Evolutionary conservation across 2,329 filamentous ascomycete species (phyloP).

Genomic region (Exophiala spinifera): DNA sequence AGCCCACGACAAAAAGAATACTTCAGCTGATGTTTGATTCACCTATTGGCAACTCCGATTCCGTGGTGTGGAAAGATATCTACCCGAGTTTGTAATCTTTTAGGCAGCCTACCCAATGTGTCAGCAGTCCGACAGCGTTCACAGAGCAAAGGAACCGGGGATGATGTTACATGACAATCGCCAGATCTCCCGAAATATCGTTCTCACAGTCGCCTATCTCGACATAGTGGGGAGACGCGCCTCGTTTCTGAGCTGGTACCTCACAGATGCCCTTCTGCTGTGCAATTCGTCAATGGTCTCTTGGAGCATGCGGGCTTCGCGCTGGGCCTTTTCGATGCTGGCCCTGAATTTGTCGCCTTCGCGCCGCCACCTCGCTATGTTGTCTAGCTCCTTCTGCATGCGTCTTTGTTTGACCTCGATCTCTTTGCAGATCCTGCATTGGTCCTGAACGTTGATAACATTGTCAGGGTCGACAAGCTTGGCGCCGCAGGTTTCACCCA

Average conservation of each 20-base stretch:
- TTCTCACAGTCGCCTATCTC: not conserved
- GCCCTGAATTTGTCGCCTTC: constrained; percentile 24
- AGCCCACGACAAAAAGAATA: no score
- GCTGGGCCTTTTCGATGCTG: constrained; percentile 24
- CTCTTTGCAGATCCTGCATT: constrained; percentile 27
- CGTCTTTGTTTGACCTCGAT: constrained; percentile 23
- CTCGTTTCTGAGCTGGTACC: not conserved
- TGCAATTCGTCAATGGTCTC: constrained; percentile 22
- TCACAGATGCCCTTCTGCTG: constrained; percentile 11
- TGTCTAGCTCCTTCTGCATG: constrained; percentile 20
- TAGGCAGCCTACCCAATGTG: no score
- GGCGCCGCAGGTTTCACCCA: constrained; percentile 28
- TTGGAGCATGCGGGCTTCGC: constrained; percentile 15
- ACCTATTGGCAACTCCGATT: no score
- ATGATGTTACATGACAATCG: not conserved
- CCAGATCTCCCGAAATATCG: not conserved
- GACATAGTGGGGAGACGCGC: not conserved
- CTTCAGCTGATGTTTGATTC: no score
- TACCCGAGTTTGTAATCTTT: no score
- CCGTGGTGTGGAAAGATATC: no score
- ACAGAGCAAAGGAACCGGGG: no score
- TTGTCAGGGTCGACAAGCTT: constrained; percentile 21
- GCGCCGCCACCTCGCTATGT: constrained; percentile 25
- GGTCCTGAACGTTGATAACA: constrained; percentile 17
- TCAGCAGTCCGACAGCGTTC: no score